Percentiles rank a stretch among this genome's conserved stretches.
Conservation (phyloP, 345 rosid genomes). For the Pistacia vera region DNA sequence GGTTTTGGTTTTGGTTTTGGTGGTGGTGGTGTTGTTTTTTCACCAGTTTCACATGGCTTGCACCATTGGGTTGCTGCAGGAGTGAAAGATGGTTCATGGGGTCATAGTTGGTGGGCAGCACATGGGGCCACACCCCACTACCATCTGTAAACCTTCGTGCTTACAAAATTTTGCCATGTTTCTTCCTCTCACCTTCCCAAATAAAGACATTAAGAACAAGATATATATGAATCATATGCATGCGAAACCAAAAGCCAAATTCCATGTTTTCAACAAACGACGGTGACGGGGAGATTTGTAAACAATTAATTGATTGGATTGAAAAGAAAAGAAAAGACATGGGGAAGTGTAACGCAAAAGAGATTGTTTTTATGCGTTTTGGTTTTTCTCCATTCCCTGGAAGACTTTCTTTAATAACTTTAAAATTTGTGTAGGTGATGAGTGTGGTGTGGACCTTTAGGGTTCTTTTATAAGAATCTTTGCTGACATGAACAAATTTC, state of each 20-base stretch:
- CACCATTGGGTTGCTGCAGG: constrained; percentile 22
- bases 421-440: too few species aligned
- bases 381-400: constrained; percentile 3
- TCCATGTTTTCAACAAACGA: constrained; percentile 3
- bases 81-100: constrained; percentile 1
- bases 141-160: not conserved
- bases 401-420: not conserved
- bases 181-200: not conserved
- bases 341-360: constrained; percentile 22
- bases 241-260: not conserved
- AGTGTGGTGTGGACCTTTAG: not conserved
- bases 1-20: not conserved
- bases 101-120: constrained; percentile 41
- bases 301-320: not conserved
- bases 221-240: not conserved
- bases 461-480: constrained; percentile 10
- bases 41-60: constrained; percentile 31
- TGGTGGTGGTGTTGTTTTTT: not conserved
- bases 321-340: not conserved
- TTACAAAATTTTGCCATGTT: not conserved
- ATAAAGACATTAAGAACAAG: too few species aligned
- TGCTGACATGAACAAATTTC: constrained; percentile 24
- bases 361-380: not conserved
- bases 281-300: not conserved
- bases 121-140: constrained; percentile 30